Percentiles rank a stretch among this genome's conserved stretches.
phyloP scores from a whole-genome alignment of 805 yeast species.

The Alloascoidea hylecoeti region DNA sequence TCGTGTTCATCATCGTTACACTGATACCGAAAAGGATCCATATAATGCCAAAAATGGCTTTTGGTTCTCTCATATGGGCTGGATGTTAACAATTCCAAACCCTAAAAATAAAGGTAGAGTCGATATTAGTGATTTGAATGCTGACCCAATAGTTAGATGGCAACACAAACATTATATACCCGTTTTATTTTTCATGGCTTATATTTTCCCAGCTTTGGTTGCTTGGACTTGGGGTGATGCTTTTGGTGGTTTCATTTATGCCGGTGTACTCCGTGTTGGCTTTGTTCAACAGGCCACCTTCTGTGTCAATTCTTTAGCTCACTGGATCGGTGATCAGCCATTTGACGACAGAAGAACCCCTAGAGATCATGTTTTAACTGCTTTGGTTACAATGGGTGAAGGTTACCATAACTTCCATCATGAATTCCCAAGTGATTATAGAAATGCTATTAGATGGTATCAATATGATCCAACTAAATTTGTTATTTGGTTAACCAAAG shows the following conservation, averaged over 20 bases:
- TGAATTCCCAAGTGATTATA: slow-evolving; percentile 85
- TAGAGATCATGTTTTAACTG: slow-evolving; percentile 48
- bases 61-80: slow-evolving; percentile 76
- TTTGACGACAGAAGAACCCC: slow-evolving; percentile 65
- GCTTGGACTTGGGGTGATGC: slow-evolving; percentile 63
- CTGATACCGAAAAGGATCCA: slow-evolving; percentile 85
- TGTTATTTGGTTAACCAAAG: slow-evolving; percentile 37
- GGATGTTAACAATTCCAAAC: slow-evolving; percentile 63
- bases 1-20: slow-evolving; percentile 79
- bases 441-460: slow-evolving; percentile 58
- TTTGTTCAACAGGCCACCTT: slow-evolving; percentile 70
- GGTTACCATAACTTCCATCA: slow-evolving; percentile 91
- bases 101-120: slow-evolving; percentile 50
- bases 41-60: slow-evolving; percentile 73
- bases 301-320: slow-evolving; percentile 74
- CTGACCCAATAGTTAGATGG: slow-evolving; percentile 39
- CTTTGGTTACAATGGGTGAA: slow-evolving; percentile 72
- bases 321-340: slow-evolving; percentile 60
- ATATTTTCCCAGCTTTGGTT: slow-evolving; percentile 50
- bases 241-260: slow-evolving; percentile 64
- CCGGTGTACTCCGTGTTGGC: slow-evolving; percentile 61
- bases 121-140: slow-evolving; percentile 51
- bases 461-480: slow-evolving; percentile 84
- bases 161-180: slow-evolving; percentile 61
- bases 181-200: slow-evolving; percentile 33